Conservation (phyloP, 2,329 filamentous ascomycete species). For the Hypomyces perniciosus region DNA sequence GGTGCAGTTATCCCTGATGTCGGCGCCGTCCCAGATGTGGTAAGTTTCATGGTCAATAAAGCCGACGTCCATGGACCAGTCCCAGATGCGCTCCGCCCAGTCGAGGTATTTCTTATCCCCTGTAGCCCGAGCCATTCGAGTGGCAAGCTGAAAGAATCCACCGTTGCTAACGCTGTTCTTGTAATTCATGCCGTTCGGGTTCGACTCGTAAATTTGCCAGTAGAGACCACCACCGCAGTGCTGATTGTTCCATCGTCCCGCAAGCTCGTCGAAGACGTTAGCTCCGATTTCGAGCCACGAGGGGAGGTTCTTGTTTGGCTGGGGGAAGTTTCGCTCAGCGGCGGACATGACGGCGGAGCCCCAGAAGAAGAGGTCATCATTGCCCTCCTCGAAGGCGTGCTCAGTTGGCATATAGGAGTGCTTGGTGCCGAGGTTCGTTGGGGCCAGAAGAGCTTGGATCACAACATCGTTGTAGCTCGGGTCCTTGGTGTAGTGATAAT, state of each 20-base stretch:
- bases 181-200: conserved; percentile 70
- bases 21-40: conserved; percentile 59
- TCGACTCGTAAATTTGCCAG: conserved; percentile 76
- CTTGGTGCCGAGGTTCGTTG: conserved; percentile 47
- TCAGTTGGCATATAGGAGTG: conserved; percentile 54
- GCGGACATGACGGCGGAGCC: conserved; percentile 61
- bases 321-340: conserved; percentile 61
- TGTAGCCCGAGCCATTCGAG: conserved; percentile 65
- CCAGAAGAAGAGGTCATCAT: conserved; percentile 74
- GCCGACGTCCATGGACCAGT: conserved; percentile 54
- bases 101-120: conserved; percentile 59
- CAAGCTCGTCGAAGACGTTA: conserved; percentile 69
- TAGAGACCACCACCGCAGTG: conserved; percentile 66
- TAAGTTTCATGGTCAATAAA: conserved; percentile 48
- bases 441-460: conserved; percentile 52
- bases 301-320: conserved; percentile 50
- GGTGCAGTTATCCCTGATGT: conserved; percentile 47
- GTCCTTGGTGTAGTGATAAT: conserved; percentile 62
- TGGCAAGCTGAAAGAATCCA: conserved; percentile 75
- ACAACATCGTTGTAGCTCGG: conserved; percentile 54
- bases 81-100: conserved; percentile 62
- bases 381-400: conserved; percentile 58
- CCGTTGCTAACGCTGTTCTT: conserved; percentile 80
- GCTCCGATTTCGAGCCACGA: conserved; percentile 61
- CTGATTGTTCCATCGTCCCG: conserved; percentile 61